A percentile compares a stretch with the other conserved stretches of the same genome.
These are phyloP conservation scores for Larix sibirica DNA, from an alignment of 83 land plant genomes.

Conservation along the genomic window DNA sequence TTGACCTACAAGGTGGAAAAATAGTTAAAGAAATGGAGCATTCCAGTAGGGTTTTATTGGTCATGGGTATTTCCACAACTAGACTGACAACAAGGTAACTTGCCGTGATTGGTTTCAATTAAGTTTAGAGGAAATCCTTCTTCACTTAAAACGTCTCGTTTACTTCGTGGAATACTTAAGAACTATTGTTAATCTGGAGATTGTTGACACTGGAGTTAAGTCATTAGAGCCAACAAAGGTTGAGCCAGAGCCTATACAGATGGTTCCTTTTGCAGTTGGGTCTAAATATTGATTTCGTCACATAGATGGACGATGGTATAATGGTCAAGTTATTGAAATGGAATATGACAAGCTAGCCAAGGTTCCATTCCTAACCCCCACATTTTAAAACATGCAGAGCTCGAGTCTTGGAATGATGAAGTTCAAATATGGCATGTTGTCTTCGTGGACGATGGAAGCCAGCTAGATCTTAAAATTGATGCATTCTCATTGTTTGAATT, in stretches of 20 bases:
- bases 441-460: conserved; percentile 80
- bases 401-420: conserved; percentile 83
- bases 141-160: conserved; percentile 79
- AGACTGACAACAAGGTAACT: no score
- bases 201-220: conserved; percentile 35
- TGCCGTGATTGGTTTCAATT: no score
- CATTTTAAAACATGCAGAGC: conserved; percentile 88
- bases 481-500: conserved; percentile 60
- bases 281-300: conserved; percentile 93
- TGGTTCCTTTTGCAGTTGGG: conserved; percentile 37
- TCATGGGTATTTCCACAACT: no score
- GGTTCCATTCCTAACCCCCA: conserved; percentile 83
- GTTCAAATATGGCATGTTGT: conserved; percentile 47
- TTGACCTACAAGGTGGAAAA: no score
- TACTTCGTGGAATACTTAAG: conserved; percentile 29
- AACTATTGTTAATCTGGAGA: background rate
- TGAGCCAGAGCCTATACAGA: conserved; percentile 33
- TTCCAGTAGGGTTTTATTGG: no score
- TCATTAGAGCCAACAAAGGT: conserved; percentile 29
- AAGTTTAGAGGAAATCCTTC: conserved; percentile 70
- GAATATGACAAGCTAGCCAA: conserved; percentile 58
- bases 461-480: conserved; percentile 58
- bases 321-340: conserved; percentile 62
- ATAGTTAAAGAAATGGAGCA: no score
- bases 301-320: conserved; percentile 92